Evolutionary conservation across 139 green algal species (phyloP), one percentile per base, ranked within the genome.

Genomic region (Chlorella vulgaris): DNA sequence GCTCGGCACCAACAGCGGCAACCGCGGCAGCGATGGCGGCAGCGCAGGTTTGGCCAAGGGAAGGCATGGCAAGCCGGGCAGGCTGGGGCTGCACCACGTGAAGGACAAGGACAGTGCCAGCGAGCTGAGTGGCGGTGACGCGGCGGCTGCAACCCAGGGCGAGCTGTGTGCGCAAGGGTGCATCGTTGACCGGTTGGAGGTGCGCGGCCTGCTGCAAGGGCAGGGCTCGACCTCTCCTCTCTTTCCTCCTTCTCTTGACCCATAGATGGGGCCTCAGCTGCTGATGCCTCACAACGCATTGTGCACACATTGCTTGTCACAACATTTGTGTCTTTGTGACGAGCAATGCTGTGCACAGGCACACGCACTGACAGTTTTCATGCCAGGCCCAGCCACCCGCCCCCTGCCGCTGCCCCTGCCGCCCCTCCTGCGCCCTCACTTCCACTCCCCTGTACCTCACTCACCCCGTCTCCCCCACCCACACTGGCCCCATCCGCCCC

Each of bases 131-230:
- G 61, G 7, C 26, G 61, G 10, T 2, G 61, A 10, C 26, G 61
- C 29, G 61, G 29, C 33, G 5, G 29, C 7, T 1, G 35, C 29
- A 5, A 18, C 13, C 22, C 76, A 76, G 33, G 36, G 40, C 18
- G 66, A 35, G 22, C 67, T 78, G 38, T 78, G 78, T 4, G 42
- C 78, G 1, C 36, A 51, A 7, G 66, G 78, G 47, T 78, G 78
- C 43, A n/a, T 83, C 31, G 78, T 40, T 1, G 66, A 83, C 42
- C 36, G 55, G 3, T 39, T 81, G 4, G 61, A 81, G 74, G 74
- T 80, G 74, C 18, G 47, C 7, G 31, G 47, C 13, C 47, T 10
- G 47, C 15, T 10, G 47, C 40, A 28, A 29, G 35, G 0, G 26
- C 28, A 33, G 28, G 28, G 60, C 15, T n/a, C 60, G 7, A 13